Evolutionary conservation across 495 filamentous ascomycete species (phyloP), one percentile per base, ranked within the genome.

Genomic region (Penicillium turbatum): DNA sequence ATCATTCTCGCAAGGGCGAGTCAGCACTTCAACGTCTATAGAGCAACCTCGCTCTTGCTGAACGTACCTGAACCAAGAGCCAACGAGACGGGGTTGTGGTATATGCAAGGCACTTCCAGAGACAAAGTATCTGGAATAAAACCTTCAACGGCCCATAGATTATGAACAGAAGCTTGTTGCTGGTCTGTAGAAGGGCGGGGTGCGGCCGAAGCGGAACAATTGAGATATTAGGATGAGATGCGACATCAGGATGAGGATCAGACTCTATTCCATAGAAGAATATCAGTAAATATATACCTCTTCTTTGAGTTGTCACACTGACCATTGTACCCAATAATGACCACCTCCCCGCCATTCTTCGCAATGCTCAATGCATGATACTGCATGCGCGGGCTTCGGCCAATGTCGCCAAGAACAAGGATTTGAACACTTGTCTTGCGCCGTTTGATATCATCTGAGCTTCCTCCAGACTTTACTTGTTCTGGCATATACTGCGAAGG

Each of bases 331-430:
- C 93, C 95, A 59, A 97, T 86, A 10, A 99, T 72, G 61, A 92
- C 82, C 13, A 96, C 93, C 30, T 79, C 73, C 0, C 83, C 88
- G 32, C 90, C 89, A 55, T 90, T 84, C 56, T 82, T 88, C 19
- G 92, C 91, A 64, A 97, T 85, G 66, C 92, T 97, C 54, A 96
- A 68, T 17, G 92, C 90, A 81, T 99, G 93, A 65, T 99, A 97
- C 68, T 97, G 93, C 93, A 99, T 99, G 53, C 93, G 88, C 21
- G 93, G 93, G 67, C 90, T 96, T 31, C 91, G 83, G 21, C 93
- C 93, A 69, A 99, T 93, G 64, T 99, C 93, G 12, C 93, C 93
- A n/a, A 99, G 80, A 36, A 99, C 93, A n/a, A 97, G 79, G 31
- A 99, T 81, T 63, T 95, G 89, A 24, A 88, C 78, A 6, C 80